Evolutionary conservation across 1,284 basidiomycete genomes (phyloP).

Genomic region (Ganoderma boninense): DNA sequence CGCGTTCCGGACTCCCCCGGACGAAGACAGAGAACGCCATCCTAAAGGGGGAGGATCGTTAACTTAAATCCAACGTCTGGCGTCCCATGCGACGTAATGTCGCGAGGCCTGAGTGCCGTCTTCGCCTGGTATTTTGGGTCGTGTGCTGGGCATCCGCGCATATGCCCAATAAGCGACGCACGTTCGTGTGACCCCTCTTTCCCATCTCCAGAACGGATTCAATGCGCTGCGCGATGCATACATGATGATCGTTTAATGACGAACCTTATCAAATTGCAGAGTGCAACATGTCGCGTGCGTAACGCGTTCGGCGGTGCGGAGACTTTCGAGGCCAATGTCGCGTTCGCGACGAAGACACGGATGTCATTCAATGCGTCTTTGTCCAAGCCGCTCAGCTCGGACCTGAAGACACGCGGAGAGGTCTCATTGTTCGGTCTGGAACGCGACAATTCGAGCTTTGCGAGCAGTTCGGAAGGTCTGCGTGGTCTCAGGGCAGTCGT

Average conservation of each 20-base stretch:
- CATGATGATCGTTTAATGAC: background rate
- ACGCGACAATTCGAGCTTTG: constrained; percentile 74
- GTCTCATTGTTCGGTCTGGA: constrained; percentile 70
- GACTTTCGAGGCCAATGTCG: constrained; percentile 83
- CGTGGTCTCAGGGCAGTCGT: constrained; percentile 72
- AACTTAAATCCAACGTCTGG: background rate
- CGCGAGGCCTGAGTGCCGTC: background rate
- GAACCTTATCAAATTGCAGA: constrained; percentile 49
- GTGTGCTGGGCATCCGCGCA: background rate
- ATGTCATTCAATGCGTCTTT: constrained; percentile 81
- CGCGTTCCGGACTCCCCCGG: background rate
- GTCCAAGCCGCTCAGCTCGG: constrained; percentile 62
- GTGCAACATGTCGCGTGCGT: constrained; percentile 79
- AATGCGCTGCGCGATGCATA: background rate
- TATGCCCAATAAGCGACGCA: background rate
- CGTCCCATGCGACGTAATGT: background rate
- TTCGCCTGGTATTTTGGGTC: background rate
- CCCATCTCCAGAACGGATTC: background rate
- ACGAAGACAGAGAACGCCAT: background rate
- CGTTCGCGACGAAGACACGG: constrained; percentile 90
- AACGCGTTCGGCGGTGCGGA: constrained; percentile 96
- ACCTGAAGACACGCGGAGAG: constrained; percentile 69
- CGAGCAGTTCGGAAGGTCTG: constrained; percentile 74
- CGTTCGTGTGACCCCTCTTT: background rate
- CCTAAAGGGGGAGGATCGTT: background rate